Percentiles rank a stretch among this genome's conserved stretches.
phyloP scores from a whole-genome alignment of 305 asterid species.

The Euphrasia arctica region DNA sequence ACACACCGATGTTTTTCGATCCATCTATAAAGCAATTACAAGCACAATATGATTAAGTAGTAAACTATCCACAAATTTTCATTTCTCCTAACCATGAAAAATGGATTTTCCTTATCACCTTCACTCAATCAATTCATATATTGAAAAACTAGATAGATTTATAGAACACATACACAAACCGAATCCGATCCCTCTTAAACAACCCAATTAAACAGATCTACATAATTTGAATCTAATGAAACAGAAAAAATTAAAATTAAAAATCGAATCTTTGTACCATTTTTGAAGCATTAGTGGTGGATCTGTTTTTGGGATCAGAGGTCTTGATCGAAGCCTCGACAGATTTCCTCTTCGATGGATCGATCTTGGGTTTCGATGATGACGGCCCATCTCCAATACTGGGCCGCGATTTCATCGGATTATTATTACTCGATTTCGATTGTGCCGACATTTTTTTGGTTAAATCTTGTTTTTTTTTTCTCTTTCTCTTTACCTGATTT shows the following conservation, averaged over 20 bases:
- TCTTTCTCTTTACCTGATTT: neutral
- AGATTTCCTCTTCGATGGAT: conserved; percentile 50
- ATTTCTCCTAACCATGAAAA: too few relatives aligned
- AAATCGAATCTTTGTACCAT: conserved; percentile 31
- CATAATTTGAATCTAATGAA: neutral
- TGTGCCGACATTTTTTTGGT: conserved; percentile 29
- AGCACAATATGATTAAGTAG: too few relatives aligned
- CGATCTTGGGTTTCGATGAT: conserved; percentile 42
- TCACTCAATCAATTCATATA: conserved; percentile 27
- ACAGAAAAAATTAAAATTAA: neutral
- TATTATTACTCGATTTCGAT: conserved; percentile 33
- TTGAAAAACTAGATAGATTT: conserved; percentile 15
- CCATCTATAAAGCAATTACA: too few relatives aligned
- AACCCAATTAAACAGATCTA: neutral
- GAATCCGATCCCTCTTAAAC: too few relatives aligned
- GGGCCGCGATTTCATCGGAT: conserved; percentile 30
- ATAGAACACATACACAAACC: neutral
- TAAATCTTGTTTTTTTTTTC: conserved; percentile 8
- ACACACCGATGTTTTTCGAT: too few relatives aligned
- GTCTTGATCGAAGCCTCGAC: conserved; percentile 42
- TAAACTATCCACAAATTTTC: too few relatives aligned
- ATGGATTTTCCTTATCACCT: too few relatives aligned
- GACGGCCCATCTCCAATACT: conserved; percentile 29
- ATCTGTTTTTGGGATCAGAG: conserved; percentile 48
- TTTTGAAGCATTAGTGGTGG: conserved; percentile 32